phyloP scores from a whole-genome alignment of 306 rosid genomes.

The Astragalus glycyphyllos region DNA sequence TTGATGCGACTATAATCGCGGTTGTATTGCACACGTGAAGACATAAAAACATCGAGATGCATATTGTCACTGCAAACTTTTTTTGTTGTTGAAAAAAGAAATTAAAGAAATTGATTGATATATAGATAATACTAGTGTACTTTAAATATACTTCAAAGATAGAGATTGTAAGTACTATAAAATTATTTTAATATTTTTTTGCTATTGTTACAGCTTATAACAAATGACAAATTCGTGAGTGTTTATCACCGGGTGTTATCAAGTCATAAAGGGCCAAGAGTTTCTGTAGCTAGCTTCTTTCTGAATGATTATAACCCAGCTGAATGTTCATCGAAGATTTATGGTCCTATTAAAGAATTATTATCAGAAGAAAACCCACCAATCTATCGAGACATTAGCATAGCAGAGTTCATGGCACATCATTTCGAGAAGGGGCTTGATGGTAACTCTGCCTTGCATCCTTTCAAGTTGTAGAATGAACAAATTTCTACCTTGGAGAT shows the following conservation, averaged over 20 bases:
- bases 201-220: slow-evolving; percentile 43
- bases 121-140: no score
- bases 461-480: slow-evolving; percentile 4
- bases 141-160: no score
- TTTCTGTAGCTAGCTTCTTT: slow-evolving; percentile 51
- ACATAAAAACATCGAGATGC: no score
- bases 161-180: no score
- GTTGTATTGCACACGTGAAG: no score
- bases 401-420: slow-evolving; percentile 28
- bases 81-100: no score
- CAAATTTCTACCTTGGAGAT: not conserved
- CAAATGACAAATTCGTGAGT: slow-evolving; percentile 47
- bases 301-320: not conserved
- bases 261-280: slow-evolving; percentile 41
- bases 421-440: not conserved
- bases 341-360: slow-evolving; percentile 65
- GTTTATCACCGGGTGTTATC: slow-evolving; percentile 45
- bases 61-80: no score
- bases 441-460: not conserved
- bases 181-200: no score
- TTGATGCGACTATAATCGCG: no score
- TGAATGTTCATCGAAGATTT: slow-evolving; percentile 29
- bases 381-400: slow-evolving; percentile 42
- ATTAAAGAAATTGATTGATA: no score
- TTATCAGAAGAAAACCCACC: slow-evolving; percentile 57